A percentile compares a stretch with the other conserved stretches of the same genome.
Conservation (phyloP, 495 filamentous ascomycete species). For the Xylaria nigripes region DNA sequence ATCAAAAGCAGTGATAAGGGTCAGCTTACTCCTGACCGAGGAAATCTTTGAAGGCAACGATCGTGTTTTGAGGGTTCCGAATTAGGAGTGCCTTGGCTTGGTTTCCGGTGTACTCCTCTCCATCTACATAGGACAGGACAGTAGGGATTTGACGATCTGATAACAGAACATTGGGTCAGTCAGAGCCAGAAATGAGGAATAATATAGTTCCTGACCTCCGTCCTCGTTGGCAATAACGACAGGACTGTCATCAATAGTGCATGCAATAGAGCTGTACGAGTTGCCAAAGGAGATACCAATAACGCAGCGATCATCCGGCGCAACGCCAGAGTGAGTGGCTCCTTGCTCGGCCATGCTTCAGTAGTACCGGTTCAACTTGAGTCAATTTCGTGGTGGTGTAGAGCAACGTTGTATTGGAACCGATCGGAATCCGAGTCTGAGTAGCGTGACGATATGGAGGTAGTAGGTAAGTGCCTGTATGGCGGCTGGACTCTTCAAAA, state of each 20-base stretch:
- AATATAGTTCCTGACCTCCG: constrained; percentile 57
- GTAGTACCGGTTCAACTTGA: background rate
- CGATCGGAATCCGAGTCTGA: background rate
- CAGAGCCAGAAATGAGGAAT: constrained; percentile 1
- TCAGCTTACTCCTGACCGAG: constrained; percentile 73
- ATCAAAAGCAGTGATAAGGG: background rate
- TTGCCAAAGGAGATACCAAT: constrained; percentile 99
- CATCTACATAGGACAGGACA: constrained; percentile 85
- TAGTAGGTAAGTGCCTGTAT: background rate
- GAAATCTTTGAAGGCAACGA: constrained; percentile 93
- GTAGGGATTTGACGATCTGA: constrained; percentile 94
- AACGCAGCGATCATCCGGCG: constrained; percentile 57
- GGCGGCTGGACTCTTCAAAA: constrained; percentile 11
- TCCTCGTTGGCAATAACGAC: constrained; percentile 99
- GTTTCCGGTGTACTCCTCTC: constrained; percentile 92
- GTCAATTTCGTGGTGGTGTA: background rate
- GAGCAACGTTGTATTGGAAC: background rate
- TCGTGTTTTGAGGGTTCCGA: constrained; percentile 84
- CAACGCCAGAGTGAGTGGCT: constrained; percentile 28
- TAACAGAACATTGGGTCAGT: constrained; percentile 9
- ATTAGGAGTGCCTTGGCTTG: constrained; percentile 91
- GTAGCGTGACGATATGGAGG: background rate
- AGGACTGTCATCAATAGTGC: constrained; percentile 82
- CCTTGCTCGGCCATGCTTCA: constrained; percentile 31
- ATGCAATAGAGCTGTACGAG: constrained; percentile 93